Evolutionary conservation across 148 eudicot genomes (phyloP).

Genomic region (Dianthus caryophyllus): DNA sequence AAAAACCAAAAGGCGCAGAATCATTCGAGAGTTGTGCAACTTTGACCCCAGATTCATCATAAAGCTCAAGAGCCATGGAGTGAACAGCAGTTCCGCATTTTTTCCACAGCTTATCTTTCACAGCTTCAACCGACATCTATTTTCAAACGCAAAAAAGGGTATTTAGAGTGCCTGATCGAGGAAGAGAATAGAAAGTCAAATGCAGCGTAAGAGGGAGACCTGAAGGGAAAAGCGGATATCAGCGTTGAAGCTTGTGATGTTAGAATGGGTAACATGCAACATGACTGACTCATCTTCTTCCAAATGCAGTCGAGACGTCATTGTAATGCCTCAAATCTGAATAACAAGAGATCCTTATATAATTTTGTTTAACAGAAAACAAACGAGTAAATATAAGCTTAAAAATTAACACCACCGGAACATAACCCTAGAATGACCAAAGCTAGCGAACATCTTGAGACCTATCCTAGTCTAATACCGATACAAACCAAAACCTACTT

Average conservation of each 20-base stretch:
- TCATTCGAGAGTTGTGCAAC: conserved; percentile 53
- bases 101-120: conserved; percentile 93
- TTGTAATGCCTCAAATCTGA: conserved; percentile 14
- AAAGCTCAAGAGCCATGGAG: conserved; percentile 82
- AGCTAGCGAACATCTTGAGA: too few species aligned
- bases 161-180: background rate
- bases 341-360: too few species aligned
- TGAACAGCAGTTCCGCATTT: conserved; percentile 84
- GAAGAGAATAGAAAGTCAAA: background rate
- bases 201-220: conserved; percentile 30
- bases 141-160: background rate
- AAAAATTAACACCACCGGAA: too few species aligned
- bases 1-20: conserved; percentile 63
- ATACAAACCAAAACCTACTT: too few species aligned
- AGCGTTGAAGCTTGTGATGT: conserved; percentile 67
- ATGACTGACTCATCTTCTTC: conserved; percentile 71
- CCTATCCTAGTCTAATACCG: too few species aligned
- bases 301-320: conserved; percentile 59
- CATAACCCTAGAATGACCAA: too few species aligned
- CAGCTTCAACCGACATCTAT: conserved; percentile 80
- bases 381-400: too few species aligned
- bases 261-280: conserved; percentile 70
- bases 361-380: too few species aligned
- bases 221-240: conserved; percentile 75
- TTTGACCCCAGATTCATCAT: conserved; percentile 66